Conservation (phyloP, 345 rosid species). For the Lumnitzera racemosa region DNA sequence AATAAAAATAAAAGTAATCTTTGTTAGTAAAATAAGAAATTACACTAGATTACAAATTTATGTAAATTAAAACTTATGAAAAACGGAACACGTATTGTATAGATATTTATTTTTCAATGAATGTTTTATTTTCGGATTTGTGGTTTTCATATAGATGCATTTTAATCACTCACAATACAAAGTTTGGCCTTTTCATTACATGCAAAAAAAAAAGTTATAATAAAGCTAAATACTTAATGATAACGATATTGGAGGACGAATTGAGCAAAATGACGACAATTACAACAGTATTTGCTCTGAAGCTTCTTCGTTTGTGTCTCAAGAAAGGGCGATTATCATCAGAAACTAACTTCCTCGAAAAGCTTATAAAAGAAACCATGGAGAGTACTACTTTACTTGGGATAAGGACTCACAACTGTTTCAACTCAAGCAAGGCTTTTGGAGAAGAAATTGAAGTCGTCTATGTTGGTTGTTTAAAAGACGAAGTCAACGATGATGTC, state of each 20-base stretch:
- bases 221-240: too few species aligned
- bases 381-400: slow-evolving; percentile 67
- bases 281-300: slow-evolving; percentile 71
- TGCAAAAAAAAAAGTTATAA: too few species aligned
- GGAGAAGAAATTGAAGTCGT: slow-evolving; percentile 83
- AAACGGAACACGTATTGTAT: too few species aligned
- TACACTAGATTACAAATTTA: too few species aligned
- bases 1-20: too few species aligned
- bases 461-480: slow-evolving; percentile 84
- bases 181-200: too few species aligned
- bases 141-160: too few species aligned
- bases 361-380: slow-evolving; percentile 40
- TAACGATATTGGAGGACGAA: slow-evolving; percentile 44
- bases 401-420: slow-evolving; percentile 89
- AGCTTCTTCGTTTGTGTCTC: slow-evolving; percentile 70
- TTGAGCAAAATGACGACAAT: slow-evolving; percentile 76
- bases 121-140: too few species aligned
- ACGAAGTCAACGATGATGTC: slow-evolving; percentile 69
- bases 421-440: slow-evolving; percentile 85
- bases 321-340: slow-evolving; percentile 79
- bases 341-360: slow-evolving; percentile 89
- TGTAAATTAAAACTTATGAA: too few species aligned
- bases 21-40: too few species aligned
- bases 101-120: too few species aligned
- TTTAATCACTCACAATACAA: too few species aligned